These are phyloP conservation scores for Vitis cinerea DNA, from an alignment of 164 flowering plant genomes.

Conservation along the genomic window DNA sequence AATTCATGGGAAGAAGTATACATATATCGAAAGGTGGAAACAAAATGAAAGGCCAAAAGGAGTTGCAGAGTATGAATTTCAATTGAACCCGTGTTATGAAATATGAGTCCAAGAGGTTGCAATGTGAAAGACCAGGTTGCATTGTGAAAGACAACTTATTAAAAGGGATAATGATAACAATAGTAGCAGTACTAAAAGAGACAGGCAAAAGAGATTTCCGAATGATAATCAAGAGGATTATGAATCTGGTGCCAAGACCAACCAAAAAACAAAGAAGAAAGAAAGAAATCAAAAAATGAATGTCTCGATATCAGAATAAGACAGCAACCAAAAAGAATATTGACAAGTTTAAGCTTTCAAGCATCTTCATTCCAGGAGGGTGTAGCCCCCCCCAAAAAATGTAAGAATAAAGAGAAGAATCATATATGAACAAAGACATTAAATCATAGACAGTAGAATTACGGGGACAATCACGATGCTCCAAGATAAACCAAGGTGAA, in stretches of 20 bases:
- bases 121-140: slow-evolving; percentile 43
- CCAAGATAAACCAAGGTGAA: slow-evolving; percentile 7
- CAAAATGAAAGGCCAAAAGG: slow-evolving; percentile 79
- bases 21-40: slow-evolving; percentile 65
- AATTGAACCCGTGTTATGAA: slow-evolving; percentile 55
- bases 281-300: slow-evolving; percentile 44
- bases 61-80: slow-evolving; percentile 57
- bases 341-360: slow-evolving; percentile 20
- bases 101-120: slow-evolving; percentile 51
- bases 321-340: slow-evolving; percentile 26
- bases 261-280: no score
- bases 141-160: slow-evolving; percentile 35
- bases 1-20: slow-evolving; percentile 67
- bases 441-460: neutral
- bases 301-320: slow-evolving; percentile 31
- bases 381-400: slow-evolving; percentile 7
- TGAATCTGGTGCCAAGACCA: slow-evolving; percentile 37
- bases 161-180: slow-evolving; percentile 41
- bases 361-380: slow-evolving; percentile 7
- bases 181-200: slow-evolving; percentile 34
- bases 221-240: slow-evolving; percentile 48
- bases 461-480: slow-evolving; percentile 5
- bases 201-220: slow-evolving; percentile 45
- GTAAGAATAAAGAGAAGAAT: slow-evolving; percentile 6
- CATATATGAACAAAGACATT: slow-evolving; percentile 2